Evolutionary conservation across 805 yeast species (phyloP), one percentile per base, ranked within the genome.

Genomic region (Zygotorulaspora sp.): DNA sequence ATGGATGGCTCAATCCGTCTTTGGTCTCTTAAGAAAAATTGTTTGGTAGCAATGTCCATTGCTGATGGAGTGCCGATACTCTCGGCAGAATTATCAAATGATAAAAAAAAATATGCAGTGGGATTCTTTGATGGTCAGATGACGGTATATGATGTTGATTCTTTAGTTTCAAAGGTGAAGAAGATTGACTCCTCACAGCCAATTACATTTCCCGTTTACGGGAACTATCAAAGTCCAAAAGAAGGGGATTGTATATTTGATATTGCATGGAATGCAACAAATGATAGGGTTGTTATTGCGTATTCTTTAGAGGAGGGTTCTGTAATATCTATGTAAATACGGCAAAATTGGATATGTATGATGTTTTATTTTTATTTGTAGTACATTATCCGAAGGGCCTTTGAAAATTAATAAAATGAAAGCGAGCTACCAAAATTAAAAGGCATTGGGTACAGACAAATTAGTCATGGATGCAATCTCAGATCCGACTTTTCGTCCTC

Each of bases 1-100:
- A 63, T 84, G 58, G 94, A 88, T 48, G 86, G 92, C 0, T 66
- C 80, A 0, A 63, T 81, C 1, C 71, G 81, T 42, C 47, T 84
- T 0, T 85, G 95, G 94, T 75, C 81, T 46, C 67, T 74, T 2
- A 9, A 29, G 2, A 31, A 44, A 2, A 51, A 58, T 33, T 14
- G 44, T 11, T 16, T 55, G 15, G 29, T 55, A 4, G 65, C 53
- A 5, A 38, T 53, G 6, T 65, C 52, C 38, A 56, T 55, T 43
- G 56, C 67, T 2, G 76, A 70, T 39, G 80, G 80, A 17, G 53
- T 68, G 3, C 76, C 88, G 3, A 71, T 85, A 1, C 67, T 79
- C 38, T 63, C 65, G 13, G 77, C 79, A 2, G 58, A 66, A 1
- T 43, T 83, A 6, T 76, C 87, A 0, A 72, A 75, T 0, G 67